Base-by-base conservation (phyloP, 495 filamentous ascomycete species). In the Hyaloscypha hepaticicola region DNA sequence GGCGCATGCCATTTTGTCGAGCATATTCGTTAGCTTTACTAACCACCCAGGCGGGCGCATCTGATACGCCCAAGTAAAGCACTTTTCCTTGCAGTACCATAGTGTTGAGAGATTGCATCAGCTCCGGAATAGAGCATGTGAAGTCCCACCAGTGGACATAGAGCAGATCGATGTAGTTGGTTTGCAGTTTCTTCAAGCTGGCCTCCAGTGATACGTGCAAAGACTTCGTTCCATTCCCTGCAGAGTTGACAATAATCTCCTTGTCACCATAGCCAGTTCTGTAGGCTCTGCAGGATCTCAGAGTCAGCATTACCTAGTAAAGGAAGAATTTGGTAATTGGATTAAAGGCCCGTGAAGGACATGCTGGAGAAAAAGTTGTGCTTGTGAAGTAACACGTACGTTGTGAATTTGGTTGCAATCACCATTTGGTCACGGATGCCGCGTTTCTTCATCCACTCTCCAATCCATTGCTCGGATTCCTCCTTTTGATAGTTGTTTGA, bases 31-130 rank as follows among this genome's bases (percentile, higher is more conserved):
- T 91, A 41, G 85, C 85, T 68, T 87, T 88, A 64, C 72, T 68
- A 9, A 91, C 87, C 8, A 90, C 73, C 87, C 87, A 91, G n/a
- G 88, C 87, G 0, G 87, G 88, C 0, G 86, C 84, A 69, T 91
- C 89, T 38, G 78, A 83, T 66, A 90, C 76, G 31, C 88, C 89
- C 0, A 92, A 80, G 64, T 91, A 91, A 5, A 90, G 72, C 0
- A 90, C 88, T 72, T 90, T 90, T 25, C 88, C 87, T 26, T 77
- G 61, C 0, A 66, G 51, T 22, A 90, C 83, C 2, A 90, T 72
- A 55, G 75, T 71, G 72, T 91, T 85, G 12, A 92, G 80, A 0
- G 79, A 77, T 34, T 87, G 85, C 88, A 92, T 92, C 8, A 91
- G 63, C 70, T 92, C 88, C 21, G 84, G 82, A 62, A 91, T 87